Base-by-base conservation (phyloP, 2,329 filamentous ascomycete species). In the Monilinia polystroma region DNA sequence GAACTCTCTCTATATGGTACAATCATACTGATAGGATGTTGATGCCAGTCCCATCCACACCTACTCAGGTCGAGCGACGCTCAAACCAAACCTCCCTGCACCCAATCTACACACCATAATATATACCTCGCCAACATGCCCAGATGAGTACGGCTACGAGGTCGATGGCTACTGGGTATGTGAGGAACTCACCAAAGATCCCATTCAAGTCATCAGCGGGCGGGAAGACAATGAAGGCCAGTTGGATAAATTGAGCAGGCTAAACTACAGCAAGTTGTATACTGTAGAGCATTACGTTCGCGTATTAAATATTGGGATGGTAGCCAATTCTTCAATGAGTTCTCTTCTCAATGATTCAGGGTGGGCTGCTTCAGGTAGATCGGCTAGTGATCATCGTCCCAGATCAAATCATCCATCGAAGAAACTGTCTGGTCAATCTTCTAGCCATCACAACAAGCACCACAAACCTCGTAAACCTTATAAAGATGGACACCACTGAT, bases 181-280 rank as follows among this genome's bases (percentile, higher is more conserved):
- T 10, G 73, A 73, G 51, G 38, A 67, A 4, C 64, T 73, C 1
- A 64, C 12, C 49, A 72, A 70, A 41, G 67, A 70, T 45, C 66
- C 71, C 0, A 71, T 74, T 14, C 60, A 57, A 58, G 73, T 73
- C 20, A 38, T 53, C 14, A 55, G 62, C 4, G 70, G 73, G 41
- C 35, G 53, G 5, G 14, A 35, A 4, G 29, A 32, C 1, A 14
- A n/a, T 23, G 23, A 29, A 20, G 47, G 38, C 3, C 1, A 29
- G 2, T 35, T 68, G 23, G 2, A 59, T 20, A 1, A 20, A n/a
- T 5, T 51, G 18, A 73, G 71, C 12, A 65, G 72, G 23, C n/a
- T 74, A 6, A 74, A 74, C 45, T 74, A 73, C 54, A 71, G 65
- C n/a, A 74, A 73, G 29, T 57, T 73, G 10, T 73, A 74, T 47